Base-by-base conservation (phyloP, 768 basidiomycete genomes). In the Xerocomellus amylosporus region DNA sequence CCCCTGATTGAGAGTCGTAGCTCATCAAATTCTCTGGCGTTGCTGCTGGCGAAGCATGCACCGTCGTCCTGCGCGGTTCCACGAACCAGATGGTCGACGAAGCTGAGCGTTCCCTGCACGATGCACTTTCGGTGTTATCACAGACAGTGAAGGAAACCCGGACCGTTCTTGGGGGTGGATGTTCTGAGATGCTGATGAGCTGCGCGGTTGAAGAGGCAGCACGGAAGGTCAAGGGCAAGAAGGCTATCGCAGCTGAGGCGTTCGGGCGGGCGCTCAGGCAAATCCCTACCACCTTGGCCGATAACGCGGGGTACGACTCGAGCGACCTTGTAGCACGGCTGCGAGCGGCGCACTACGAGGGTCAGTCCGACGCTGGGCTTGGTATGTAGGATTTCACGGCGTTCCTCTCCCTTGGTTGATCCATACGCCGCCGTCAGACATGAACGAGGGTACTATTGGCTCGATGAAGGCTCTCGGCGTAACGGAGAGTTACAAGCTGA, bases 1-100 rank as follows among this genome's bases (percentile, higher is more conserved):
- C n/a, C 36, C 9, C 55, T 65, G 33, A 64, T 33, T 0, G 7
- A 30, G 20, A n/a, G 0, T 15, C 10, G 24, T 61, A 98, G 95
- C 81, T 99, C 58, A 97, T 98, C 77, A 99, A 98, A 75, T 99
- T 99, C 79, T 98, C 97, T 9, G 97, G 97, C 40, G 96, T 99
- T 39, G 94, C 95, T 13, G 94, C 96, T 19, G 96, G 96, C 13
- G 87, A 96, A 72, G 97, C 97, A 20, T 98, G 97, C 71, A 99
- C 97, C 0, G 94, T 98, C 49, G 96, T 99, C 28, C 82, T 99
- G 8, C 90, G 97, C 34, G 97, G 97, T 14, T 97, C 95, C 37
- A 98, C 97, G 20, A 88, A 87, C 58, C 97, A 99, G 70, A 99
- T 99, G 96, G 88, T 99, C 24, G 97, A 98, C 64, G 97, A 99